These are phyloP conservation scores for Hanseniaspora lachancei DNA, from an alignment of 805 yeast species.

Conservation along the genomic window DNA sequence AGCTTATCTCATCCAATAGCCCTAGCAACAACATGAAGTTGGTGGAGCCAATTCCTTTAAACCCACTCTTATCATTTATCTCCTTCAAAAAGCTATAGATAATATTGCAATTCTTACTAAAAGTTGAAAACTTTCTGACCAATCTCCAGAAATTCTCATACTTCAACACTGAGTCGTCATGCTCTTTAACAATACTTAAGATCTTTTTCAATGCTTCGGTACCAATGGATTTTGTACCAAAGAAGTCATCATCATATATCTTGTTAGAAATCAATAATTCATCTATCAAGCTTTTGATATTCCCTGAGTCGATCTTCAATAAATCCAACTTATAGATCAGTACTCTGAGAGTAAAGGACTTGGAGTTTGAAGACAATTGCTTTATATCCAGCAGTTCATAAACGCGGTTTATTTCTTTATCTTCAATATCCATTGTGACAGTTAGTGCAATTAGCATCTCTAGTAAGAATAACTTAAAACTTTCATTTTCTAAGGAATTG, in stretches of 20 bases:
- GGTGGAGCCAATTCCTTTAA: conserved; percentile 30
- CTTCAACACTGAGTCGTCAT: conserved; percentile 33
- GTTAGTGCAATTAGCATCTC: conserved; percentile 30
- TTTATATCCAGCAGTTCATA: conserved; percentile 16
- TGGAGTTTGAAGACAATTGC: conserved; percentile 18
- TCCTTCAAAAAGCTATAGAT: conserved; percentile 38
- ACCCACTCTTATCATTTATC: conserved; percentile 24
- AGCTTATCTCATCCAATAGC: conserved; percentile 62
- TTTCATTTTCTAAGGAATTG: conserved; percentile 35
- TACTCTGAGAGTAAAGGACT: conserved; percentile 24
- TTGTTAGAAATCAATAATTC: conserved; percentile 26
- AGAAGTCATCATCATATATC: conserved; percentile 24
- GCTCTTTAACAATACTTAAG: conserved; percentile 22
- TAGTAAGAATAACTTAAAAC: conserved; percentile 38
- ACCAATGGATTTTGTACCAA: conserved; percentile 33
- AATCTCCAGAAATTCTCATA: conserved; percentile 45
- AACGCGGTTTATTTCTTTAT: conserved; percentile 21
- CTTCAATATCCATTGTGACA: conserved; percentile 23
- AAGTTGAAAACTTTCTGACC: conserved; percentile 36
- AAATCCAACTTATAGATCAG: conserved; percentile 30
- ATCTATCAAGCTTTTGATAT: conserved; percentile 17
- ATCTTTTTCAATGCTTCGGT: conserved; percentile 33
- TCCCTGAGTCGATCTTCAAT: conserved; percentile 20
- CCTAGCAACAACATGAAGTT: conserved; percentile 60
- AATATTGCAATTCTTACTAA: conserved; percentile 30